Conservation (phyloP, 345 rosid species). For the Gossypium bickii region DNA sequence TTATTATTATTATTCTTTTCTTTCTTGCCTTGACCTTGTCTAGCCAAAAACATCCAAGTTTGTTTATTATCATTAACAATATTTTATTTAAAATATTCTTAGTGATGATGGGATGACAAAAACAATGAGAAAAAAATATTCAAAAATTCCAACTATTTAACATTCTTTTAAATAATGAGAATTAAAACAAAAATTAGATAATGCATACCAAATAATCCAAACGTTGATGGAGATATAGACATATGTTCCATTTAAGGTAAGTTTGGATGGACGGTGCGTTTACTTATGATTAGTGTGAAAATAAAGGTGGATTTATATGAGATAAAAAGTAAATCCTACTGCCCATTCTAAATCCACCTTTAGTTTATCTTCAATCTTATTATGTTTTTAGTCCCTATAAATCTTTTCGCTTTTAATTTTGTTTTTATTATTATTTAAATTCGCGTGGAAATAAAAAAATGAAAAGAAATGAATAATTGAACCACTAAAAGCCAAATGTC, state of each 20-base stretch:
- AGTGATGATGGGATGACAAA: not conserved
- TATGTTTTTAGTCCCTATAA: too few species aligned
- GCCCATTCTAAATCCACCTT: too few species aligned
- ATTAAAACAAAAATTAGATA: not conserved
- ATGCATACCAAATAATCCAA: not conserved
- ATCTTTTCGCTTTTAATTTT: too few species aligned
- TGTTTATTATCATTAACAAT: too few species aligned
- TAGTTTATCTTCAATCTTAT: too few species aligned
- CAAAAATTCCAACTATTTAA: not conserved
- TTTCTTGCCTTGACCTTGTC: not conserved
- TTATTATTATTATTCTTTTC: not conserved
- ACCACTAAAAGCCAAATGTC: not conserved
- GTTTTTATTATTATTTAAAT: too few species aligned
- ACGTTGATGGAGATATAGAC: not conserved
- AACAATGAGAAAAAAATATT: not conserved
- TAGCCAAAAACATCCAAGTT: not conserved
- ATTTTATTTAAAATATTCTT: not conserved
- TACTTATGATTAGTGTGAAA: too few species aligned
- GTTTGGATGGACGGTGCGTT: too few species aligned
- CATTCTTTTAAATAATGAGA: not conserved
- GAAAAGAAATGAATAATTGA: not conserved
- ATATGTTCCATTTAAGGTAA: accelerated
- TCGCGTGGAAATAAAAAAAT: too few species aligned
- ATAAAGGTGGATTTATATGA: too few species aligned
- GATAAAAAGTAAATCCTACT: too few species aligned